Conservation (phyloP, 2,329 filamentous ascomycete genomes). For the Lojkania enalia region DNA sequence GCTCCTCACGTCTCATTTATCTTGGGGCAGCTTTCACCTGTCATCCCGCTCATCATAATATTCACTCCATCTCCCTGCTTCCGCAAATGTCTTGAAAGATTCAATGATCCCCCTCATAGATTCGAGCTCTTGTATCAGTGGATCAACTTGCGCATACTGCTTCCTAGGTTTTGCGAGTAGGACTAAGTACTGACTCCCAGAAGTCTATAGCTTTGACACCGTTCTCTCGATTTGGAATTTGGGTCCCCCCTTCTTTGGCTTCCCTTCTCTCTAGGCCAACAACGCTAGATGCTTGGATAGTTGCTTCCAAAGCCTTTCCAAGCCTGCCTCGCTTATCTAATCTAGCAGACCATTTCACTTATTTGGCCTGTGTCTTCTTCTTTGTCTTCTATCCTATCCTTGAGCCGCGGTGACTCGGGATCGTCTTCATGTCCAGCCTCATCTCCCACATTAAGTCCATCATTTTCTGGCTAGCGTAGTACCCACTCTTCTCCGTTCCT, state of each 20-base stretch:
- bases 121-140: conserved; percentile 7
- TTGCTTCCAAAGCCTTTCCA: conserved; percentile 3
- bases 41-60: conserved; percentile 4
- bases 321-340: no score
- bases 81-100: conserved; percentile 5
- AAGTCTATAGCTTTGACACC: conserved; percentile 5
- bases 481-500: conserved; percentile 1
- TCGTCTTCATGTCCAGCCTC: conserved; percentile 5
- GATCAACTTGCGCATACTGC: conserved; percentile 8
- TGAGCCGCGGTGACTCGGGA: conserved; percentile 1
- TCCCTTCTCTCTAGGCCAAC: conserved; percentile 1
- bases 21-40: background rate
- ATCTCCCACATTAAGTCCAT: conserved; percentile 9
- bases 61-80: background rate
- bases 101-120: conserved; percentile 7
- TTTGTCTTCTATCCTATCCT: conserved; percentile 1
- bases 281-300: conserved; percentile 1
- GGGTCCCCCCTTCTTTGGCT: conserved; percentile 6
- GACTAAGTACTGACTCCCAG: conserved; percentile 5
- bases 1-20: no score
- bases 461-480: conserved; percentile 3
- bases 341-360: no score
- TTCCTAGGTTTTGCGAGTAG: conserved; percentile 8
- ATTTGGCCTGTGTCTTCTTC: conserved; percentile 1
- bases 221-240: conserved; percentile 9